A percentile compares a stretch with the other conserved stretches of the same genome.
Evolutionary conservation across 768 basidiomycete genomes (phyloP).

Genomic region (Termitomyces sp.): DNA sequence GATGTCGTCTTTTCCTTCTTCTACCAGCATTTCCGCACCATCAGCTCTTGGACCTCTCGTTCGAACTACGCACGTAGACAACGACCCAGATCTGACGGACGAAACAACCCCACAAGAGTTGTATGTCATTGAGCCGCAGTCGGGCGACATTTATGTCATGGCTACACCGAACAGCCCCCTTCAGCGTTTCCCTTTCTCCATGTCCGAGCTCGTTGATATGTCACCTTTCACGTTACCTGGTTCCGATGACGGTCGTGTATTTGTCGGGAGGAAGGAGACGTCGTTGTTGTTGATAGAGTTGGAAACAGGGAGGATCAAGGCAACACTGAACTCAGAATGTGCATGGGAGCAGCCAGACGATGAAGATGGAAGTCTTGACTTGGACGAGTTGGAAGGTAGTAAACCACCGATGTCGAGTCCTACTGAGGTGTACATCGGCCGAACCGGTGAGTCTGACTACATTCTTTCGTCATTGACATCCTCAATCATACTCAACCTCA

Average conservation of each 20-base stretch:
- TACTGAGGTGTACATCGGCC: slow-evolving; percentile 46
- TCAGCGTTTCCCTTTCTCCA: slow-evolving; percentile 86
- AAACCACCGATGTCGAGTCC: slow-evolving; percentile 31
- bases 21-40: slow-evolving; percentile 34
- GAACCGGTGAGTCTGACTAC: slow-evolving; percentile 35
- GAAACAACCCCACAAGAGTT: slow-evolving; percentile 58
- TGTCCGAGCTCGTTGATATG: slow-evolving; percentile 89
- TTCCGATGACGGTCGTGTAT: slow-evolving; percentile 63
- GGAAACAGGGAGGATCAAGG: slow-evolving; percentile 77
- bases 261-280: slow-evolving; percentile 90
- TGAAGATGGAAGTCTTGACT: slow-evolving; percentile 36
- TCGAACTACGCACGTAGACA: slow-evolving; percentile 58
- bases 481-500: slow-evolving; percentile 10
- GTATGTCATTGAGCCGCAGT: slow-evolving; percentile 94
- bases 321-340: slow-evolving; percentile 70
- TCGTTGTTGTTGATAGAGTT: slow-evolving; percentile 71
- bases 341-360: slow-evolving; percentile 65
- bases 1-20: slow-evolving; percentile 58
- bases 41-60: slow-evolving; percentile 69
- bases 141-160: slow-evolving; percentile 90
- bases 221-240: slow-evolving; percentile 75
- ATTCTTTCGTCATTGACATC: not conserved
- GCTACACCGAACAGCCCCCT: slow-evolving; percentile 62
- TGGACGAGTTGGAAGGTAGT: slow-evolving; percentile 40
- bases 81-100: slow-evolving; percentile 51